A percentile compares a stretch with the other conserved stretches of the same genome.
Conservation (phyloP, 2,329 filamentous ascomycete species). For the Didymella keratinophila region DNA sequence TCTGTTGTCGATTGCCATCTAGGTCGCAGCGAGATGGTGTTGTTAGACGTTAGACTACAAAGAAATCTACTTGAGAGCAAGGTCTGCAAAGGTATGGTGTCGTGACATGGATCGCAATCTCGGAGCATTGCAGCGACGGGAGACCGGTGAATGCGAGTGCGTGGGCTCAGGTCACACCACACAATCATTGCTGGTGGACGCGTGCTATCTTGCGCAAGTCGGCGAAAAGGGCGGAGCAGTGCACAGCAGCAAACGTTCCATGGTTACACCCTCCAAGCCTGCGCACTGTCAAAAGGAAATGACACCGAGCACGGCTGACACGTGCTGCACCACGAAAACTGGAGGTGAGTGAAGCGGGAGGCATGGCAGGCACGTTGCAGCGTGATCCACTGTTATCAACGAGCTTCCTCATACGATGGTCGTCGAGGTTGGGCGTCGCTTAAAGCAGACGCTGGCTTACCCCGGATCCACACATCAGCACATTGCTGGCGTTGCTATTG, state of each 20-base stretch:
- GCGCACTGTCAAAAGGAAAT: conserved; percentile 10
- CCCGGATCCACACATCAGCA: conserved; percentile 20
- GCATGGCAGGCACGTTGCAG: conserved; percentile 13
- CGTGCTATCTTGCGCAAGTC: conserved; percentile 5
- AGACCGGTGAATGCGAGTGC: background rate
- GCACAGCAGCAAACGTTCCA: conserved; percentile 12
- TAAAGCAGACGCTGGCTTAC: conserved; percentile 17
- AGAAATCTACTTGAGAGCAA: no score
- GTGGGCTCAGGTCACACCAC: conserved; percentile 2
- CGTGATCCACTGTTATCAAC: conserved; percentile 3
- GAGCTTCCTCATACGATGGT: conserved; percentile 14
- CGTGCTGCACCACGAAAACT: conserved; percentile 18
- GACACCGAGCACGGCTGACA: conserved; percentile 3
- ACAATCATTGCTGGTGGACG: background rate
- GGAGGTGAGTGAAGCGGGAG: conserved; percentile 10
- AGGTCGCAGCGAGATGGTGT: background rate
- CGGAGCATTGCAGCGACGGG: background rate
- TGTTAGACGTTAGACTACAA: background rate
- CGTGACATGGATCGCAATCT: background rate
- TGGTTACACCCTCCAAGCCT: conserved; percentile 14
- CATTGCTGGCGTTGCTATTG: conserved; percentile 6
- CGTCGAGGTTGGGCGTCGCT: conserved; percentile 4
- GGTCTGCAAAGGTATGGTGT: no score
- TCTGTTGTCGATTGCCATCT: background rate
- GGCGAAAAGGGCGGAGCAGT: conserved; percentile 12